Evolutionary conservation across 2,329 filamentous ascomycete genomes (phyloP), one percentile per base, ranked within the genome.

Genomic region (Pestalotiopsis sp.): DNA sequence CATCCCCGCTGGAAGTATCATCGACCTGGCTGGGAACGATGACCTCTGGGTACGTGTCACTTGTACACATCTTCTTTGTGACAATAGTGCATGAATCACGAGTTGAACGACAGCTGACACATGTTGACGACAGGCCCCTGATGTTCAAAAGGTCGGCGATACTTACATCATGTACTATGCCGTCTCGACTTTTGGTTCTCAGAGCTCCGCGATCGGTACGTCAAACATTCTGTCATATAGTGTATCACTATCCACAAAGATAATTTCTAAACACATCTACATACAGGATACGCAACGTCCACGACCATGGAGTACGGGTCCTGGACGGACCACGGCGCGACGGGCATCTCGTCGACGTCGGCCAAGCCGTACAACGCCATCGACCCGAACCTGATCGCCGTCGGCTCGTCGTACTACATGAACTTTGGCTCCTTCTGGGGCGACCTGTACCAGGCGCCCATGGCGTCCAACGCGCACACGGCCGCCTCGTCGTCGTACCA

Each of bases 341-440:
- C 84, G 0, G 87, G 89, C 11, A 79, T 91, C 69, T 81, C 77
- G 20, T 82, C 86, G 64, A 69, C 77, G 23, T 64, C 77, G 14
- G 72, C 78, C 25, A 84, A 82, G 68, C 67, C 77, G 4, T 90
- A 88, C 79, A 90, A 90, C 73, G 86, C 87, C 58, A 90, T 93
- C 73, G 92, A 90, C 73, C 78, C 82, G 2, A 88, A 87, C 70
- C 75, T 90, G 2, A 77, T 89, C 69, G 74, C 80, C 12, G 81
- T 78, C 2, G 80, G 79, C 45, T 78, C 77, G 14, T 71, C 72
- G 2, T 85, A 85, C 72, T 83, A 84, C 68, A 79, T 90, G 75
- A 88, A 83, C 69, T 93, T 92, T 71, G 91, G 91, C 27, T 91
- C 88, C 13, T 93, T 92, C 83, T 93, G 90, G 90, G 77, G 80